Evolutionary conservation across 2,329 filamentous ascomycete genomes (phyloP), one percentile per base, ranked within the genome.

Genomic region (Escovopsis sp.): DNA sequence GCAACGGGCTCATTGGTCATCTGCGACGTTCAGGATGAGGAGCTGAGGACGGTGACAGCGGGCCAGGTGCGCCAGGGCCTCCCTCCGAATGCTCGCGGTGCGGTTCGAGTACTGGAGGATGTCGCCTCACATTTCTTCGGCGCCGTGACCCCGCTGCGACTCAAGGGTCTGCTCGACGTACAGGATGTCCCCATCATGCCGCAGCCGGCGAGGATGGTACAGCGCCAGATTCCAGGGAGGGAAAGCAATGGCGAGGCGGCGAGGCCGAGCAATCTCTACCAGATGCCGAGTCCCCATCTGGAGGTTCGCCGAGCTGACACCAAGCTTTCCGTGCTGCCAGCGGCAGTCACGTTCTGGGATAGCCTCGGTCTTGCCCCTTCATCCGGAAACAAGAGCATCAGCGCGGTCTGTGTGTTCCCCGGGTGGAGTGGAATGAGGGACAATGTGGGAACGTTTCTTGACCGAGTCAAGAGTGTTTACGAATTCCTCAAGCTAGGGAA

Each of bases 271-370:
- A 72, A 68, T 47, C 60, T 80, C 3, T 82, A 82, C 48, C 66
- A 69, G 35, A 73, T 91, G 2, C 72, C 74, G 2, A 66, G 77
- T 1, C 84, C 85, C 2, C 80, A 84, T 52, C 64, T 91, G 33
- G 78, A 85, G 49, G 67, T 93, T 10, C 78, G 80, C 39, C 72
- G 85, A 42, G 74, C 77, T 18, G 81, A 86, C 34, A 70, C 71
- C 2, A 74, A 73, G 39, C 72, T 87, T 43, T 85, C 86, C 10
- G 67, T 93, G 34, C 66, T 89, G 19, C 82, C 85, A 2, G 75
- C 84, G 1, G 81, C 83, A 0, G 65, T 89, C 18, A 65, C 72
- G 1, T 94, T 91, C 54, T 93, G 85, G 86, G 85, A 91, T 55
- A 78, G 80, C 38, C 64, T 93, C 15, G 82, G 84, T 0, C 68